Percentiles rank a stretch among this genome's conserved stretches.
Evolutionary conservation across 495 filamentous ascomycete species (phyloP).

Genomic region (Aspergillus egyptiacus): DNA sequence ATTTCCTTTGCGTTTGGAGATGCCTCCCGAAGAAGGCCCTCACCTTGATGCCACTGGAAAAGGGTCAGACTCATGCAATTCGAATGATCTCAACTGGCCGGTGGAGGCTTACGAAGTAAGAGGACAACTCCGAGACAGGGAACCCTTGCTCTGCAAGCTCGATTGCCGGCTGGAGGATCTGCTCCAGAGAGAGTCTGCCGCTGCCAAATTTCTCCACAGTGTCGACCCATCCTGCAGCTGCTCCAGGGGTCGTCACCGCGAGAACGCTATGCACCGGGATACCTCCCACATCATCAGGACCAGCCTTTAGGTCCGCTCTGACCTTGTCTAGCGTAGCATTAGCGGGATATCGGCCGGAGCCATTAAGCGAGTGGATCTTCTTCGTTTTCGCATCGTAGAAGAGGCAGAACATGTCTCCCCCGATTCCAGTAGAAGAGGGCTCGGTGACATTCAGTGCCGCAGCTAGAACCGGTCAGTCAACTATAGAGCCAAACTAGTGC

Average conservation of each 20-base stretch:
- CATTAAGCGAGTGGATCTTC: constrained; percentile 80
- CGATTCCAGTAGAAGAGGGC: constrained; percentile 90
- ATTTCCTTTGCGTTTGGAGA: constrained; percentile 83
- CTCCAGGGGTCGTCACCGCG: constrained; percentile 80
- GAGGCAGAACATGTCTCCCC: constrained; percentile 96
- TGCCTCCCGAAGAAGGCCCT: constrained; percentile 54
- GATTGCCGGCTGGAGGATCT: constrained; percentile 80
- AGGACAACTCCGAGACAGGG: constrained; percentile 75
- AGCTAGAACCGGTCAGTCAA: constrained; percentile 37
- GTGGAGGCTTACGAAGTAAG: constrained; percentile 57
- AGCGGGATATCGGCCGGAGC: constrained; percentile 75
- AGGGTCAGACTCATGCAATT: too few species aligned
- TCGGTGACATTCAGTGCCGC: constrained; percentile 92
- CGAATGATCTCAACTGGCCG: too few species aligned
- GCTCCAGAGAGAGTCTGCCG: constrained; percentile 68
- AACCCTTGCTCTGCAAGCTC: constrained; percentile 84
- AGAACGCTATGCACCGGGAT: constrained; percentile 77
- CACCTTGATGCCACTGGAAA: constrained; percentile 59
- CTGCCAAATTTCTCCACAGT: constrained; percentile 88
- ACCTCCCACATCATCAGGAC: constrained; percentile 50
- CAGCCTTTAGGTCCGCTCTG: constrained; percentile 61
- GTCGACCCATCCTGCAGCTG: constrained; percentile 92
- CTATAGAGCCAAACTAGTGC: too few species aligned
- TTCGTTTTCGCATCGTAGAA: constrained; percentile 81
- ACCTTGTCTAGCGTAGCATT: constrained; percentile 63